Evolutionary conservation across 441 rosid genomes (phyloP), one percentile per base, ranked within the genome.

Genomic region (Melastoma candidum): DNA sequence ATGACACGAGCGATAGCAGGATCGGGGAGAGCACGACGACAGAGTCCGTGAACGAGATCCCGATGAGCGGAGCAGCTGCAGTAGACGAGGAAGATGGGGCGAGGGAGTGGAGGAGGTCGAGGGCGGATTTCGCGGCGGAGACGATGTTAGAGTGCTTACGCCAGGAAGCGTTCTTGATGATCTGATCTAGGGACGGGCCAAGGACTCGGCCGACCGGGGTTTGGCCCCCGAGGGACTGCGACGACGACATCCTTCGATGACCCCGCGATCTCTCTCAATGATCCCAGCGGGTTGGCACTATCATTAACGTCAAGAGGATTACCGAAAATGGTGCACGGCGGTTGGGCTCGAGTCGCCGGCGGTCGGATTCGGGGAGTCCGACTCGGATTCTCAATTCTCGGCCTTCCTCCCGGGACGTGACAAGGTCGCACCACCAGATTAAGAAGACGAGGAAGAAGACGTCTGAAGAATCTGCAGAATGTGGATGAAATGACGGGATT

Each of bases 111-210:
- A 81, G 58, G 45, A 92, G 74, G 44, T 85, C 79, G 14, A 79
- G 90, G 55, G 77, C 83, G 14, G 96, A 75, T 65, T 88, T 92
- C 70, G 90, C 85, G 27, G 95, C 59, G 62, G 94, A 75, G 54
- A 92, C 98, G 43, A 92, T 73, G 62, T 78, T 77, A 25, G 94
- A 77, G 64, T 92, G 98, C 71, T 92, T 87, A 27, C 95, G 72
- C 98, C 98, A 90, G 2, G 95, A 95, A 9, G 96, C 95, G 61
- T 90, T 87, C 59, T 90, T 90, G 3, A 90, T 73, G 79, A 90
- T 85, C 77, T 85, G 82, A 69, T 92, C 96, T 57, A 92, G 80
- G 2, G 77, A 76, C 0, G 95, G 94, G 70, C 87, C 96, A 57
- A 90, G 80, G 2, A 71, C 80, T 39, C 90, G 86, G 53, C 95